A percentile compares a stretch with the other conserved stretches of the same genome.
phyloP scores from a whole-genome alignment of 768 basidiomycete genomes.

The Hortiboletus flavorubellus region DNA sequence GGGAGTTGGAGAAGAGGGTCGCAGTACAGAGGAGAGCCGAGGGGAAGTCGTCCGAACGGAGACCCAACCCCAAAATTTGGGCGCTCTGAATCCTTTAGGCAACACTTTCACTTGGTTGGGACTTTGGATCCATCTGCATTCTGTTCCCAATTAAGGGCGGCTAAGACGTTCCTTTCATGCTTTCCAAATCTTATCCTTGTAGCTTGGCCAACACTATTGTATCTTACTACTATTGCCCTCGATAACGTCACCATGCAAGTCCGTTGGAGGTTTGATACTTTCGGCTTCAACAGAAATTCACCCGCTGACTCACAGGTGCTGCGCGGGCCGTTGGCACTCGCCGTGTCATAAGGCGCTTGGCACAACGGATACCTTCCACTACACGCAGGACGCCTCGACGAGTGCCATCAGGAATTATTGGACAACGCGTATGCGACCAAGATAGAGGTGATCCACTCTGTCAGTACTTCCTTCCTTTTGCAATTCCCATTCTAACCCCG shows the following conservation, averaged over 20 bases:
- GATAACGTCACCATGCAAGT: neutral
- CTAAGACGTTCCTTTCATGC: neutral
- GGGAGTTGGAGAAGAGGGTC: slow-evolving; percentile 38
- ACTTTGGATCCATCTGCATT: slow-evolving; percentile 1
- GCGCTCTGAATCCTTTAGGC: slow-evolving; percentile 4
- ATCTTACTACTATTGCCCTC: neutral
- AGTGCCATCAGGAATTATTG: neutral
- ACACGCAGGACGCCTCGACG: accelerated
- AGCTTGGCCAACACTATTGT: slow-evolving; percentile 1
- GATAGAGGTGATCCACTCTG: no score
- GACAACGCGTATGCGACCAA: no score
- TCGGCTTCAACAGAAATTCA: neutral
- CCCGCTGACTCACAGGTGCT: no score
- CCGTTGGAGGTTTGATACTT: neutral
- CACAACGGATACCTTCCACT: neutral
- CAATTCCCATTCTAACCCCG: no score
- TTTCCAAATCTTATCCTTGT: slow-evolving; percentile 4
- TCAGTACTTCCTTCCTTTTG: no score
- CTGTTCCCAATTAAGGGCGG: neutral
- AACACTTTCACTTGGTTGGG: neutral
- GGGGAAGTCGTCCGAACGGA: slow-evolving; percentile 19
- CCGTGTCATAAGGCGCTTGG: neutral
- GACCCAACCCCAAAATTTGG: slow-evolving; percentile 11
- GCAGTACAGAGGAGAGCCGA: slow-evolving; percentile 19
- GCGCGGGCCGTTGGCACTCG: no score